Percentiles rank a stretch among this genome's conserved stretches.
Conservation (phyloP, 2,329 filamentous ascomycete genomes). For the Cadophora luteo-olivacea region DNA sequence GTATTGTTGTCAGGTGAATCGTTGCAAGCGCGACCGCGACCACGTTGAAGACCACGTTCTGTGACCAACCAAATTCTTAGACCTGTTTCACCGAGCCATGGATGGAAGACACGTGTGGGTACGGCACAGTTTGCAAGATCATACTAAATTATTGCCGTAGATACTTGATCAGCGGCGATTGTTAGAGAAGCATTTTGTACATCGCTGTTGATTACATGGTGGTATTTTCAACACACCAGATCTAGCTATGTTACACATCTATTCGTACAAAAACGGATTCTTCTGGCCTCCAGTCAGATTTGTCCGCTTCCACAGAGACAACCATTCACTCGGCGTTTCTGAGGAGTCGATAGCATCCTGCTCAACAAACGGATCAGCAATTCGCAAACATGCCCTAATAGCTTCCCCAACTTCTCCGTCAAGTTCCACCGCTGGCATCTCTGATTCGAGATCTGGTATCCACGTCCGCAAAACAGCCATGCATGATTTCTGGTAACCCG, state of each 20-base stretch:
- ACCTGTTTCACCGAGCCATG: slow-evolving; percentile 12
- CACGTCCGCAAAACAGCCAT: slow-evolving; percentile 57
- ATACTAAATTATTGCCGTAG: neutral
- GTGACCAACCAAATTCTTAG: slow-evolving; percentile 14
- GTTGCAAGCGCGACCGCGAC: slow-evolving; percentile 7
- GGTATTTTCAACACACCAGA: neutral
- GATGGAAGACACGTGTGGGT: neutral
- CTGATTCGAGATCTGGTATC: slow-evolving; percentile 64
- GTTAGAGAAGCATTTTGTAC: neutral
- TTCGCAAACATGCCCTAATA: slow-evolving; percentile 59
- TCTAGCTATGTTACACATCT: slow-evolving; percentile 24
- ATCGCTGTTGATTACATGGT: slow-evolving; percentile 6
- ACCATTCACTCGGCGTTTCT: slow-evolving; percentile 31
- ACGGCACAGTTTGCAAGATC: neutral
- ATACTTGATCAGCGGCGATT: neutral
- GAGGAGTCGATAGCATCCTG: slow-evolving; percentile 26
- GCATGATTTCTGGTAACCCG: slow-evolving; percentile 52
- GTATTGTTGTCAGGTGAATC: slow-evolving; percentile 26
- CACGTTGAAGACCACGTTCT: slow-evolving; percentile 9
- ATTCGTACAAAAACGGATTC: slow-evolving; percentile 18
- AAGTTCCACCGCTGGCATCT: slow-evolving; percentile 57
- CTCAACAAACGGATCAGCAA: slow-evolving; percentile 56
- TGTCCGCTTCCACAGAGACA: slow-evolving; percentile 32
- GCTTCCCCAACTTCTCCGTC: slow-evolving; percentile 52
- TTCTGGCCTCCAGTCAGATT: neutral